Evolutionary conservation across 805 yeast species (phyloP).

Genomic region (Yarrowia deformans): DNA sequence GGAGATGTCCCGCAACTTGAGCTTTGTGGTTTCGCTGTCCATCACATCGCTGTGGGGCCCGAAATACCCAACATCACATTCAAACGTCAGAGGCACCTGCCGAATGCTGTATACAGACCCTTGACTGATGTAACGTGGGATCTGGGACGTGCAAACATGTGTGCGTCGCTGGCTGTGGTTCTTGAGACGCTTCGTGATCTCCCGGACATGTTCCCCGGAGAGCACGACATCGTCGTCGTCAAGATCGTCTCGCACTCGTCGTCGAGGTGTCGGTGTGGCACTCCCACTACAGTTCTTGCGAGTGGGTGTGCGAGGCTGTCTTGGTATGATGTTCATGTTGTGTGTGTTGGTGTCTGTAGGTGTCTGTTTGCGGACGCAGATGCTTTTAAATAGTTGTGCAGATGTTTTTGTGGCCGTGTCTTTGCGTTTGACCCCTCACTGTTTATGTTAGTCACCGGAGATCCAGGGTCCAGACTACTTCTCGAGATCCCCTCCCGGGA

Average conservation of each 20-base stretch:
- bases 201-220: conserved; percentile 15
- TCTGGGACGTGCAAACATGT: neutral
- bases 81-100: conserved; percentile 33
- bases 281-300: conserved; percentile 32
- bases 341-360: neutral
- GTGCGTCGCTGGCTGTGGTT: conserved; percentile 1
- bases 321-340: conserved; percentile 28
- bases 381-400: neutral
- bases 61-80: conserved; percentile 19
- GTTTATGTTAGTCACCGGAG: conserved; percentile 1
- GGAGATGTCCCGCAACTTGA: conserved; percentile 28
- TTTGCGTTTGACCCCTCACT: conserved; percentile 5
- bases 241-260: conserved; percentile 18
- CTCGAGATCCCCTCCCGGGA: neutral
- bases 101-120: conserved; percentile 33
- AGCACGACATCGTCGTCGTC: neutral
- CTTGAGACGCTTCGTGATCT: conserved; percentile 19
- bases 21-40: conserved; percentile 13
- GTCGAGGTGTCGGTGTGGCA: conserved; percentile 29
- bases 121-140: conserved; percentile 25
- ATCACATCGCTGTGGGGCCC: conserved; percentile 16
- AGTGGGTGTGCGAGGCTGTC: conserved; percentile 38
- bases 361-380: neutral
- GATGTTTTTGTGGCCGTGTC: neutral
- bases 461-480: conserved; percentile 8